These are phyloP conservation scores for Penicillium diatomitis DNA, from an alignment of 495 filamentous ascomycete species.

Conservation along the genomic window DNA sequence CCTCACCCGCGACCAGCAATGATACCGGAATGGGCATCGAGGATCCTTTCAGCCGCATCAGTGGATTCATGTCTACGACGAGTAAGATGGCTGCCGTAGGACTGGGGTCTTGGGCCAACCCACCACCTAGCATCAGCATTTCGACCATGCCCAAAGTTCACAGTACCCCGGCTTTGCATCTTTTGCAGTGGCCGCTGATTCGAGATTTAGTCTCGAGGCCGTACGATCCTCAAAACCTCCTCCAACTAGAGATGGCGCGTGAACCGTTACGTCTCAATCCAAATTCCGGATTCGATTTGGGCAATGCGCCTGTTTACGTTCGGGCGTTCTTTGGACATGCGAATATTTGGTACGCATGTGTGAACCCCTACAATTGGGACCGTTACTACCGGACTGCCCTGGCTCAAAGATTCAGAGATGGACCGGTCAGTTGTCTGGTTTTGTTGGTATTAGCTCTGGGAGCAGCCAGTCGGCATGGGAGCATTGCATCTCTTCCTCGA, in stretches of 20 bases:
- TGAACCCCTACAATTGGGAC: slow-evolving; percentile 76
- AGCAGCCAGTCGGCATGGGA: slow-evolving; percentile 58
- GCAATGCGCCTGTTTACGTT: slow-evolving; percentile 64
- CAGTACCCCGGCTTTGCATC: slow-evolving; percentile 67
- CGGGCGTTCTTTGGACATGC: slow-evolving; percentile 70
- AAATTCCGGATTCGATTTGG: slow-evolving; percentile 58
- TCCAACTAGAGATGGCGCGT: slow-evolving; percentile 74
- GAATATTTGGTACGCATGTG: slow-evolving; percentile 78
- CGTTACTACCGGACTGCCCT: slow-evolving; percentile 64
- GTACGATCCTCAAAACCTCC: slow-evolving; percentile 67
- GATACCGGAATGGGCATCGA: slow-evolving; percentile 58
- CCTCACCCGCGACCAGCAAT: slow-evolving; percentile 63
- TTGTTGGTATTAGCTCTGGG: slow-evolving; percentile 70
- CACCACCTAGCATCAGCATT: slow-evolving; percentile 50
- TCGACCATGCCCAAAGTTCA: slow-evolving; percentile 79
- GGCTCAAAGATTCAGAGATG: slow-evolving; percentile 62
- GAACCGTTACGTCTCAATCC: slow-evolving; percentile 53
- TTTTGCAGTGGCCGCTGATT: slow-evolving; percentile 74
- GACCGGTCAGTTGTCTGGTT: slow-evolving; percentile 76
- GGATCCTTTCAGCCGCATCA: slow-evolving; percentile 42
- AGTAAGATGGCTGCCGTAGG: slow-evolving; percentile 56
- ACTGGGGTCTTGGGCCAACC: slow-evolving; percentile 62
- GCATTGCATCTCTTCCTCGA: slow-evolving; percentile 62
- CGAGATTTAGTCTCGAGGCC: slow-evolving; percentile 64
- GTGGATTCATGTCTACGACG: slow-evolving; percentile 25